Conservation (phyloP, 2,329 filamentous ascomycete genomes). For the Fusarium napiforme region DNA sequence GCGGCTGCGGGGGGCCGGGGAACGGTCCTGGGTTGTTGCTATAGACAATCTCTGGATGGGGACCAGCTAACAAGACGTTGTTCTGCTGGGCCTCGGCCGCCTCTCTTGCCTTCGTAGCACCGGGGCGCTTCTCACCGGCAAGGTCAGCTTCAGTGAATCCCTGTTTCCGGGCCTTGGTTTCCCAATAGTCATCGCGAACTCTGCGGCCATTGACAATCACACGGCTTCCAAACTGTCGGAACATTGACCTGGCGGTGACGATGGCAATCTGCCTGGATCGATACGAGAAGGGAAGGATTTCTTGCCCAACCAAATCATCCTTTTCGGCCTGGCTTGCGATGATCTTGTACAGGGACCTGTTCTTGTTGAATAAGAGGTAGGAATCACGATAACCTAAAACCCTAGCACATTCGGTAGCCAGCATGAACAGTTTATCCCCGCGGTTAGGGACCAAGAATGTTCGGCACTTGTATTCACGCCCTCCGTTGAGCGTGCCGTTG, state of each 20-base stretch:
- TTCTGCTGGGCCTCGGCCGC: slow-evolving; percentile 73
- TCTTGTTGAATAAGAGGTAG: slow-evolving; percentile 99
- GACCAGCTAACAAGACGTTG: slow-evolving; percentile 70
- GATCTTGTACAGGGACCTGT: slow-evolving; percentile 95
- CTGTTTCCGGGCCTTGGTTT: slow-evolving; percentile 95
- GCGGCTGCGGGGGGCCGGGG: slow-evolving; percentile 73
- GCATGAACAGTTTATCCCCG: slow-evolving; percentile 96
- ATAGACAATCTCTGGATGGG: slow-evolving; percentile 89
- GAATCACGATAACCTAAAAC: slow-evolving; percentile 95
- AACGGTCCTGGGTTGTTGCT: slow-evolving; percentile 76
- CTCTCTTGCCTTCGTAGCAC: slow-evolving; percentile 88
- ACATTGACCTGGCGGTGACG: slow-evolving; percentile 97
- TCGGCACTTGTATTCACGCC: slow-evolving; percentile 88
- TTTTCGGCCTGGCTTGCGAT: slow-evolving; percentile 96
- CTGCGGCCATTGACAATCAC: slow-evolving; percentile 90
- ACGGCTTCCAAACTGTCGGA: slow-evolving; percentile 95
- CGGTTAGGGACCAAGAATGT: slow-evolving; percentile 93
- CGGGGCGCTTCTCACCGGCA: slow-evolving; percentile 94
- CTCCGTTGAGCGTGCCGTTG: slow-evolving; percentile 83
- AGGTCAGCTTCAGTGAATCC: slow-evolving; percentile 97
- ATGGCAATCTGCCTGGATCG: slow-evolving; percentile 98
- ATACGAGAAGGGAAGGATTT: slow-evolving; percentile 97
- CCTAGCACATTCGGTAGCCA: slow-evolving; percentile 95
- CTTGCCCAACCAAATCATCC: slow-evolving; percentile 93
- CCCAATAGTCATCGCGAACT: slow-evolving; percentile 98